Evolutionary conservation across 2,329 filamentous ascomycete genomes (phyloP).

Genomic region (Elsinoe perseae): DNA sequence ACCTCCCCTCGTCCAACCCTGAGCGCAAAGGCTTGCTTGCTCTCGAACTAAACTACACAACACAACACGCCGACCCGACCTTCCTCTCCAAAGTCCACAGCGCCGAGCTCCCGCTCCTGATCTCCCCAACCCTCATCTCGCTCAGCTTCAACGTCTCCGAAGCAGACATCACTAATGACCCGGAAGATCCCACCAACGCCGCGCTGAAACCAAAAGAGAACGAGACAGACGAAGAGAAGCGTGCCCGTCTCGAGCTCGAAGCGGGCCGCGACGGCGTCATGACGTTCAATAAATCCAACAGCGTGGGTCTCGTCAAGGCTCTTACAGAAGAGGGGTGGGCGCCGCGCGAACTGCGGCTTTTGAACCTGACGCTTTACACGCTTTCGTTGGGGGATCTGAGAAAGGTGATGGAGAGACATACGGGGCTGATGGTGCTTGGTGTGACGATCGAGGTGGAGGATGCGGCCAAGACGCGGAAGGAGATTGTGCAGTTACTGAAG

Average conservation of each 20-base stretch:
- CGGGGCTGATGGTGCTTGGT: slow-evolving; percentile 34
- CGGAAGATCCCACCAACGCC: slow-evolving; percentile 19
- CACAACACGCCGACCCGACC: slow-evolving; percentile 37
- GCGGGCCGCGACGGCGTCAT: slow-evolving; percentile 30
- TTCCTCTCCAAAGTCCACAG: slow-evolving; percentile 36
- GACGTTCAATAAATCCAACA: slow-evolving; percentile 30
- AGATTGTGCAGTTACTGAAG: slow-evolving; percentile 28
- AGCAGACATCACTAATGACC: slow-evolving; percentile 27
- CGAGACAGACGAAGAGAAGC: slow-evolving; percentile 28
- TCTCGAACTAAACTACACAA: slow-evolving; percentile 42
- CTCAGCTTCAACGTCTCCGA: slow-evolving; percentile 33
- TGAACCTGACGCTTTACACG: slow-evolving; percentile 39
- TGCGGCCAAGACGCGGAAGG: slow-evolving; percentile 30
- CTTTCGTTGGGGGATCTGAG: slow-evolving; percentile 30
- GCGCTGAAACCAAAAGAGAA: slow-evolving; percentile 16
- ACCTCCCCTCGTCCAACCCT: slow-evolving; percentile 10
- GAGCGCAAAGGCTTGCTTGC: slow-evolving; percentile 33
- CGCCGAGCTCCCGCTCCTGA: slow-evolving; percentile 30
- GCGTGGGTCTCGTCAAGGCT: slow-evolving; percentile 26
- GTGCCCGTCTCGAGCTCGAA: slow-evolving; percentile 26
- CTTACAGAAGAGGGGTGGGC: slow-evolving; percentile 29
- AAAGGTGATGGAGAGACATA: slow-evolving; percentile 31
- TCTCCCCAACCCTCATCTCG: slow-evolving; percentile 34
- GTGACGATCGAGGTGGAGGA: slow-evolving; percentile 33
- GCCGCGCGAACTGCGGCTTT: slow-evolving; percentile 30